These are phyloP conservation scores for Rubus parviflorus DNA, from an alignment of 306 rosid species.

Conservation along the genomic window DNA sequence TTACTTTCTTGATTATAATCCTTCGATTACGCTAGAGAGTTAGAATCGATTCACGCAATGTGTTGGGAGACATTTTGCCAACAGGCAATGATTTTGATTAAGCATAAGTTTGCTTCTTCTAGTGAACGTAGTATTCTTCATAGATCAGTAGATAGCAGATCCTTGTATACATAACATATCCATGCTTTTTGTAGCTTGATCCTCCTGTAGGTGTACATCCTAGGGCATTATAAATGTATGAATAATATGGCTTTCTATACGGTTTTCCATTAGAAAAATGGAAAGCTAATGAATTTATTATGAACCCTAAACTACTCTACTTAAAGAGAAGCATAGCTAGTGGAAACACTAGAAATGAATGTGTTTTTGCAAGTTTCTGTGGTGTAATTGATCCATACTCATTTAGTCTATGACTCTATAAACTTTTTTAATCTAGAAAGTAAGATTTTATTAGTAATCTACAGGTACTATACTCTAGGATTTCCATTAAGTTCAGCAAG, in stretches of 20 bases:
- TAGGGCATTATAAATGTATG: not conserved
- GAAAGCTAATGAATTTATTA: not conserved
- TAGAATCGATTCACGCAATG: constrained; percentile 22
- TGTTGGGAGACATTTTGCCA: constrained; percentile 12
- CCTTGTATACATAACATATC: not conserved
- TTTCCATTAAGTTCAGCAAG: not conserved
- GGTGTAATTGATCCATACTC: constrained; percentile 3
- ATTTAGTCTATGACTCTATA: constrained; percentile 1
- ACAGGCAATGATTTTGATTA: constrained; percentile 31
- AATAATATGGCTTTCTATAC: not conserved
- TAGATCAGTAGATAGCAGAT: constrained; percentile 1
- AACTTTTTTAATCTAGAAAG: constrained; percentile 10
- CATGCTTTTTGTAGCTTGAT: constrained; percentile 1
- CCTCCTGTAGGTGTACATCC: constrained; percentile 12
- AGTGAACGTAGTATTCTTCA: constrained; percentile 2
- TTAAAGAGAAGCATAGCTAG: constrained; percentile 10
- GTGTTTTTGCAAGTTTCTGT: not conserved
- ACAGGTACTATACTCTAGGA: not conserved
- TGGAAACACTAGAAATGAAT: constrained; percentile 15
- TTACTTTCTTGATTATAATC: constrained; percentile 30
- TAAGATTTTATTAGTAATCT: not conserved
- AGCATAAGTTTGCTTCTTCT: constrained; percentile 12
- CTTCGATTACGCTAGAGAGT: constrained; percentile 31
- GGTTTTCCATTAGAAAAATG: not conserved
- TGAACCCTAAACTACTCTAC: not conserved